Percentiles rank a stretch among this genome's conserved stretches.
Conservation (phyloP, 208 protist genomes). For the Crithidia acanthocephali region DNA sequence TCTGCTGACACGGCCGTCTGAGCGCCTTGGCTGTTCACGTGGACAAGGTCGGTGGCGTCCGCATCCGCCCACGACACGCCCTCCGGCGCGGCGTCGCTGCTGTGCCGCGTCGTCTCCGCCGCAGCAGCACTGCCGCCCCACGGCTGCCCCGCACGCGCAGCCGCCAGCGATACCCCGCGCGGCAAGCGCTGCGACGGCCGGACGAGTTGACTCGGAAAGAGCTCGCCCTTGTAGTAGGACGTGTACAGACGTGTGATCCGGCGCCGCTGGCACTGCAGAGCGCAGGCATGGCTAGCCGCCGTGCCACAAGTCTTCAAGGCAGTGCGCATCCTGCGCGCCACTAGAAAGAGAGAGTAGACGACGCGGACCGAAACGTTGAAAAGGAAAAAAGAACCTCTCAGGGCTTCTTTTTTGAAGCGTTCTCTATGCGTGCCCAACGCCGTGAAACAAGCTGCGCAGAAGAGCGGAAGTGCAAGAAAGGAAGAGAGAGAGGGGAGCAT, state of each 20-base stretch:
- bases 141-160: constrained; percentile 24
- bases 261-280: constrained; percentile 52
- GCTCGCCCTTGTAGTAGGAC: constrained; percentile 76
- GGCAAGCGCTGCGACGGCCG: constrained; percentile 60
- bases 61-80: constrained; percentile 69
- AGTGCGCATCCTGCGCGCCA: not conserved
- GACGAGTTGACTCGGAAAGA: constrained; percentile 84
- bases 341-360: no score
- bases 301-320: not conserved
- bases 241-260: constrained; percentile 87
- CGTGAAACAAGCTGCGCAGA: no score
- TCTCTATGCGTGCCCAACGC: not conserved
- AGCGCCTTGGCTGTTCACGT: constrained; percentile 36
- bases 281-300: not conserved
- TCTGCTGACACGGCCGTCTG: constrained; percentile 1
- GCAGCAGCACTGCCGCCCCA: not conserved
- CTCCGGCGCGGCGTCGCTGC: constrained; percentile 20
- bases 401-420: no score
- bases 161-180: constrained; percentile 31
- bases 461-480: no score
- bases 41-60: constrained; percentile 65
- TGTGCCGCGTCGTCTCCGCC: not conserved
- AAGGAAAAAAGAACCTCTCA: constrained; percentile 7
- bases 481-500: constrained; percentile 13
- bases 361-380: no score